Conservation (phyloP, 169 alveolate species). For the Plasmodium inui region DNA sequence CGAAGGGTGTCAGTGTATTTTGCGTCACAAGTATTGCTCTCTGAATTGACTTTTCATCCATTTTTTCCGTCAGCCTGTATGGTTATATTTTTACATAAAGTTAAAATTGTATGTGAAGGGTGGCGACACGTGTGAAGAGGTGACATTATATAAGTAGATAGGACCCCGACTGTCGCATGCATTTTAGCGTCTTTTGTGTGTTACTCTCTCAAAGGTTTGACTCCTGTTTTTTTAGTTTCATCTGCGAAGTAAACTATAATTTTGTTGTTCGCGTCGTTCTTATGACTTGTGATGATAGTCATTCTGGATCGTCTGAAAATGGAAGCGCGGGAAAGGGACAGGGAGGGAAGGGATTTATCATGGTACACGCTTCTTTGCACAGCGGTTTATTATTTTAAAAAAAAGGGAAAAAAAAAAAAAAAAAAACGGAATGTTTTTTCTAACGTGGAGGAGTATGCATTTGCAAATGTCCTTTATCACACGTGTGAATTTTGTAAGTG, state of each 20-base stretch:
- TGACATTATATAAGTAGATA: background rate
- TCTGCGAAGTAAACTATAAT: constrained; percentile 92
- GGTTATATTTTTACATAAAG: background rate
- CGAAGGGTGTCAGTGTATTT: constrained; percentile 93
- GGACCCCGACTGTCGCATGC: background rate
- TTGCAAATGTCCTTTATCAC: background rate
- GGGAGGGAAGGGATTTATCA: background rate
- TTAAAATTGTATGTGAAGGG: background rate
- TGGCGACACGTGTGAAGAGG: background rate
- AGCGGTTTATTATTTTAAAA: background rate
- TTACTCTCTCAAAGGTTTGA: constrained; percentile 93
- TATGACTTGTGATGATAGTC: constrained; percentile 89
- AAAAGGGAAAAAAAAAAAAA: background rate
- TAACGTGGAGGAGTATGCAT: background rate
- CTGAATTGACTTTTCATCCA: constrained; percentile 93
- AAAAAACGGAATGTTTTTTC: background rate
- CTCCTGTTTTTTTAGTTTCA: constrained; percentile 94
- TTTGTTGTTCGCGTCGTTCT: constrained; percentile 87
- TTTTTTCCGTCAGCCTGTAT: constrained; percentile 90
- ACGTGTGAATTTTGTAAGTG: background rate
- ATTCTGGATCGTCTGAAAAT: constrained; percentile 87
- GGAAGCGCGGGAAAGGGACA: background rate
- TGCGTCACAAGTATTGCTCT: constrained; percentile 94
- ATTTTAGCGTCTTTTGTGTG: constrained; percentile 10
- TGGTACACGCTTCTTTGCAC: background rate